Base-by-base conservation (phyloP, 306 rosid genomes). In the Pyrus communis region DNA sequence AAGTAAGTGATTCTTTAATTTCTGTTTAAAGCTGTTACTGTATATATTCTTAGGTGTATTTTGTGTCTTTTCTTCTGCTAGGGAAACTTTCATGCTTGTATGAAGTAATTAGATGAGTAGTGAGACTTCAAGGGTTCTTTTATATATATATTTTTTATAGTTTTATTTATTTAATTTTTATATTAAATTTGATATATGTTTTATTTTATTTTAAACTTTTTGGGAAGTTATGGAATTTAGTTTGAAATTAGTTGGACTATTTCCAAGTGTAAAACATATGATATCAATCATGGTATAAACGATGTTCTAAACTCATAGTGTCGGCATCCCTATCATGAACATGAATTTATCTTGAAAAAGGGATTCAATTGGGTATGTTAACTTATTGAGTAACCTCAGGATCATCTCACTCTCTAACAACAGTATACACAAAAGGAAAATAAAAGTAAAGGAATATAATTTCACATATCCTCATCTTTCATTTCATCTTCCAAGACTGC, bases 1-100 rank as follows among this genome's bases (percentile, higher is more conserved):
- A 89, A 97, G 99, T 91, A 80, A 71, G 69, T 30, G 46, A 52
- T 61, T 74, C 27, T 77, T 67, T 64, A 23, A 74, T 58, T 70
- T 22, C 23, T 54, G 25, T 43, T 73, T 70, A 15, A 33, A 65
- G 25, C 25, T 63, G 15, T 21, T 63, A 33, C 51, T 57, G 35
- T 31, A 25, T 18, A 52, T 66, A 35, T 70, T 69, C 70, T 13
- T 52, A 28, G 70, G n/a, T 22, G 10, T 63, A 17, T 70, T 63
- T 73, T 57, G 1, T 31, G 11, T 60, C 13, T 11, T 61, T 60
- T 28, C 28, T 23, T 74, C 12, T 68, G 22, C 5, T 9, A 9
- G 43, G 9, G 51, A 67, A 11, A 54, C 23, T 30, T 43, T 33
- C 4, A 67, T 17, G 70, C 25, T 46, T 55, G 9, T 67, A 15